Evolutionary conservation across 208 protist species (phyloP).

Genomic region (Strigomonas culicis): DNA sequence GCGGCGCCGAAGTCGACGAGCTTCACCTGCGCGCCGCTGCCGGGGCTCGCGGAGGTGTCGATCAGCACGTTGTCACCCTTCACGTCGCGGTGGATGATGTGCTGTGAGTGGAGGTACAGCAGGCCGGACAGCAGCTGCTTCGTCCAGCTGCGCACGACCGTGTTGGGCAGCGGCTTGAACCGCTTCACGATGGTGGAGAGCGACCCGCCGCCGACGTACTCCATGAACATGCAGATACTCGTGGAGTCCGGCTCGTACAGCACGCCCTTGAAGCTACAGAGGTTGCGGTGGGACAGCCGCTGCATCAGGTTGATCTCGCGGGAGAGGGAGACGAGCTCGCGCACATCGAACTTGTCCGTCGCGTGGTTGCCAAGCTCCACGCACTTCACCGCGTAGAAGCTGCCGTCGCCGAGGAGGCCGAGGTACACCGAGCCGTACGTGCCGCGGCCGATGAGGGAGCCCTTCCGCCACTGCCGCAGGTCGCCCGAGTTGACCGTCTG

Average conservation of each 20-base stretch:
- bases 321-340: slow-evolving; percentile 81
- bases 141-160: slow-evolving; percentile 87
- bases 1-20: slow-evolving; percentile 91
- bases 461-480: slow-evolving; percentile 70
- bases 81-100: slow-evolving; percentile 91
- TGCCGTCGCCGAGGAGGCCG: slow-evolving; percentile 74
- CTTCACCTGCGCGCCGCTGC: slow-evolving; percentile 75
- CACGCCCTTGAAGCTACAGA: slow-evolving; percentile 90
- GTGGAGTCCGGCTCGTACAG: slow-evolving; percentile 50
- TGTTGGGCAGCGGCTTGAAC: slow-evolving; percentile 77
- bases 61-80: slow-evolving; percentile 92
- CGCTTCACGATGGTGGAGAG: slow-evolving; percentile 80
- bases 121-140: slow-evolving; percentile 83
- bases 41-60: slow-evolving; percentile 60
- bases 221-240: slow-evolving; percentile 90
- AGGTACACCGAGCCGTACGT: slow-evolving; percentile 92
- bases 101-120: slow-evolving; percentile 86
- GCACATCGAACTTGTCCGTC: slow-evolving; percentile 51
- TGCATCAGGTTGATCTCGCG: slow-evolving; percentile 93
- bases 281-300: slow-evolving; percentile 83
- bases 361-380: slow-evolving; percentile 62
- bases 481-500: slow-evolving; percentile 69
- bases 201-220: slow-evolving; percentile 91
- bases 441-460: slow-evolving; percentile 81
- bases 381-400: slow-evolving; percentile 88